phyloP scores from a whole-genome alignment of 2,329 filamentous ascomycete genomes.

The Tolypocladium tundrense region DNA sequence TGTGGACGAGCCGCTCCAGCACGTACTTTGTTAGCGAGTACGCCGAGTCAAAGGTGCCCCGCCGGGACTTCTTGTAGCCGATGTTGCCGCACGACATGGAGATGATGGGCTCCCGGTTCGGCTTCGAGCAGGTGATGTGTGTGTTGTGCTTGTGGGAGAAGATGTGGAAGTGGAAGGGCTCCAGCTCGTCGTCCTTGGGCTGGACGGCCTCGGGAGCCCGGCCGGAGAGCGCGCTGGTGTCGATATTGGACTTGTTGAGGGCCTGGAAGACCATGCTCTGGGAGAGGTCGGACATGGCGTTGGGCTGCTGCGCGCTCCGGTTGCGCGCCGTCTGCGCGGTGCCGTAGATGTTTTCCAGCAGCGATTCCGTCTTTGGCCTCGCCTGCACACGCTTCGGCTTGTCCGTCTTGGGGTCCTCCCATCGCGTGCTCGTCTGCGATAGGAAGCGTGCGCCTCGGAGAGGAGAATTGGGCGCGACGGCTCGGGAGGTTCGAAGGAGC shows the following conservation, averaged over 20 bases:
- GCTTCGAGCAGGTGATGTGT: conserved; percentile 80
- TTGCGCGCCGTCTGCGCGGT: conserved; percentile 9
- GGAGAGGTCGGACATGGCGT: conserved; percentile 22
- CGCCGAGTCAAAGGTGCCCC: conserved; percentile 79
- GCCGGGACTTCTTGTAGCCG: conserved; percentile 75
- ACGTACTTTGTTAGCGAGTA: conserved; percentile 83
- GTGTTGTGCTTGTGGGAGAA: conserved; percentile 89
- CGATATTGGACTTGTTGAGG: conserved; percentile 21
- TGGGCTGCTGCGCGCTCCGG: conserved; percentile 11
- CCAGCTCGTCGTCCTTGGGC: conserved; percentile 27
- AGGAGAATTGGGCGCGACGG: conserved; percentile 9
- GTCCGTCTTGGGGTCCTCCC: conserved; percentile 13
- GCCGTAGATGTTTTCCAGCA: conserved; percentile 25
- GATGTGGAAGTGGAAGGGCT: conserved; percentile 80
- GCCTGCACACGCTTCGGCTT: conserved; percentile 10
- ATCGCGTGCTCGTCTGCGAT: conserved; percentile 25
- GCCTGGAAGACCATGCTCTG: conserved; percentile 29
- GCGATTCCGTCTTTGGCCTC: conserved; percentile 15
- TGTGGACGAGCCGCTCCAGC: conserved; percentile 74
- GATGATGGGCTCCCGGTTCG: conserved; percentile 68
- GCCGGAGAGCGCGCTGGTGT: conserved; percentile 21
- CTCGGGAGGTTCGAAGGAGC: conserved; percentile 17
- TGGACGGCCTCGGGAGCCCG: conserved; percentile 9
- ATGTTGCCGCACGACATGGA: conserved; percentile 77
- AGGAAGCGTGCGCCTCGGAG: conserved; percentile 21